Evolutionary conservation across 2,329 filamentous ascomycete species (phyloP).

Genomic region (Monosporascus ibericus): DNA sequence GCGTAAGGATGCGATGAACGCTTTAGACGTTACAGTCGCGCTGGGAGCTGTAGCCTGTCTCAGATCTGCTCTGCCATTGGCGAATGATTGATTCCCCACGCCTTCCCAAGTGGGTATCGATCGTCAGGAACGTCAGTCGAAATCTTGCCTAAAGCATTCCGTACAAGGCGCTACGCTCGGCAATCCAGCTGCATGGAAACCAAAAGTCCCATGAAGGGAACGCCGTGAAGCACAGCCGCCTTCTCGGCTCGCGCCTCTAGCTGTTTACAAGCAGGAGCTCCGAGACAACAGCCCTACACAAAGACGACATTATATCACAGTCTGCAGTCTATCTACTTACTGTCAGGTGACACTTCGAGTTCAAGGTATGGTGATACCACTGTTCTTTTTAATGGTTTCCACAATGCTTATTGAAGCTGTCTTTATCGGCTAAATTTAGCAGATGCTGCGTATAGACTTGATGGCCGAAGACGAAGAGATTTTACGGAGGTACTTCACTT

Average conservation of each 20-base stretch:
- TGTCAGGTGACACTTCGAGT: too few relatives aligned
- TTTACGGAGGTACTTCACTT: too few relatives aligned
- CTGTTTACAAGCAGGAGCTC: background rate
- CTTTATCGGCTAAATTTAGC: too few relatives aligned
- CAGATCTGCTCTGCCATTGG: background rate
- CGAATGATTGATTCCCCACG: background rate
- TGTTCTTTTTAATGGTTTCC: too few relatives aligned
- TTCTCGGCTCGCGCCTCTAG: background rate
- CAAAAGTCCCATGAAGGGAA: background rate
- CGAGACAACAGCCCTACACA: background rate
- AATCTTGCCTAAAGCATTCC: background rate
- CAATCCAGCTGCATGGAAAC: background rate
- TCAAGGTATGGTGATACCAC: too few relatives aligned
- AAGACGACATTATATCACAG: background rate
- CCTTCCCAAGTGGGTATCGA: background rate
- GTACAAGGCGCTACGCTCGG: background rate
- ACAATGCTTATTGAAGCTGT: too few relatives aligned
- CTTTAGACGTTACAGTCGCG: too few relatives aligned
- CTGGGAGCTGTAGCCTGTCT: background rate
- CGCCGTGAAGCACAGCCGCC: background rate
- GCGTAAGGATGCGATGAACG: too few relatives aligned
- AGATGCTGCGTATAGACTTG: too few relatives aligned
- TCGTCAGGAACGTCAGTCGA: background rate
- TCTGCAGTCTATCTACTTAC: background rate
- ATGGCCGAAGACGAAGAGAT: too few relatives aligned